Evolutionary conservation across 192 early-diverging fungal species (phyloP), one percentile per base, ranked within the genome.

Genomic region (Thoreauomyces humboldtii): DNA sequence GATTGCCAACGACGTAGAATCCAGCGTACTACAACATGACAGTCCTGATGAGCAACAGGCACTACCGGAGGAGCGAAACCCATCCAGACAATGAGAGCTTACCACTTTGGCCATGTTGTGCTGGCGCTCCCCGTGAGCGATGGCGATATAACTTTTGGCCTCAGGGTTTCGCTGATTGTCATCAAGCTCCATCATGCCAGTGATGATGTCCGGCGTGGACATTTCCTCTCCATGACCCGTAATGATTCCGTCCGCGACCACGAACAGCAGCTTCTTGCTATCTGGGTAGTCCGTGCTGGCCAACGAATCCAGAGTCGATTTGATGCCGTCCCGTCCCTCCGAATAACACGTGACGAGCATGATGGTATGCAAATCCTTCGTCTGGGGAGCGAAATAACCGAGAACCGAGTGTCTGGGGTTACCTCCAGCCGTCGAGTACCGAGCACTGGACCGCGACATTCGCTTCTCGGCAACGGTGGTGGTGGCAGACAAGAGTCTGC

Each of bases 311-410:
- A 95, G 89, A 0, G 93, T 95, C 62, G 86, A 81, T n/a, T 86
- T 80, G 25, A 96, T 81, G 14, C 88, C 89, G 17, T 93, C 87
- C 59, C 91, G 86, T 42, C 87, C 91, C 79, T 96, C 94, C 0
- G 94, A 94, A 72, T 96, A 96, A 74, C 94, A 96, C n/a, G 77
- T 72, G 35, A 98, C 93, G 12, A 96, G 78, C 64, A 93, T 82
- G 53, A 95, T 51, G 19, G 74, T 71, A 61, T 81, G 65, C 37
- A 72, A 19, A 31, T 72, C 71, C 4, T 22, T n/a, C 53, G n/a
- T 66, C 24, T 66, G 54, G 14, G 27, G 28, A 19, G 35, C 1
- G 24, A 14, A 35, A 25, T 32, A 35, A 2, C 55, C 55, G 3
- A 57, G 31, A 27, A 57, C 55, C 1, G 55, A 57, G 55, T 57